Base-by-base conservation (phyloP, 1,139 yeast species). In the Taiozyma onychis region DNA sequence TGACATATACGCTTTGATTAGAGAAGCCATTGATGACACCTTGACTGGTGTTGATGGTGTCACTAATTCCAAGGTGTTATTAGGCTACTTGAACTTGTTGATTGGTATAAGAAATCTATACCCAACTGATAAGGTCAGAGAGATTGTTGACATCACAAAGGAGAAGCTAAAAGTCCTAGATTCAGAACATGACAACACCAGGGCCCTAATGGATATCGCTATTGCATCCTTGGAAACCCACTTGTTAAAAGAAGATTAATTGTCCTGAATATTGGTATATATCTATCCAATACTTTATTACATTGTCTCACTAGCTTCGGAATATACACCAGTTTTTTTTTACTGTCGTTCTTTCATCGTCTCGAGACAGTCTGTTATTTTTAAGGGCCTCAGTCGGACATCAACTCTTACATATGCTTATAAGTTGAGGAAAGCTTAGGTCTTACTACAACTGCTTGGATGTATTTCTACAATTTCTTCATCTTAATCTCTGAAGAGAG, bases 401-500 rank as follows among this genome's bases (percentile, higher is more conserved):
- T 24, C 18, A 18, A 18, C 18, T 18, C 18, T 18, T 18, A 18
- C 18, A 18, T 18, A 18, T 18, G 18, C 18, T 18, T 18, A 85
- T 2, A 80, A 85, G 0, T 72, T 76, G 46, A 76, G 74, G 67
- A 89, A 89, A 4, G 75, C 81, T 24, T 77, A 83, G 9, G 88
- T 88, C 8, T 80, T 85, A 2, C 83, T 83, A 13, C 32, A 18
- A 18, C 18, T 28, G 32, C 13, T 28, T 28, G 32, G 32, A 28
- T 28, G 32, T 67, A 80, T 45, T 74, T 85, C 72, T 81, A 86
- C 22, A 85, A 86, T 50, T 75, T 81, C 18, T 80, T 87, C 53
- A 79, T 86, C 28, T 77, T 85, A 57, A 81, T 88, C 50, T 93
- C 95, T 3, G 83, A 83, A 60, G 96, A 88, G 66, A 78, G 88